Evolutionary conservation across 768 basidiomycete genomes (phyloP), one percentile per base, ranked within the genome.

Genomic region (Macrocybe gigantea): DNA sequence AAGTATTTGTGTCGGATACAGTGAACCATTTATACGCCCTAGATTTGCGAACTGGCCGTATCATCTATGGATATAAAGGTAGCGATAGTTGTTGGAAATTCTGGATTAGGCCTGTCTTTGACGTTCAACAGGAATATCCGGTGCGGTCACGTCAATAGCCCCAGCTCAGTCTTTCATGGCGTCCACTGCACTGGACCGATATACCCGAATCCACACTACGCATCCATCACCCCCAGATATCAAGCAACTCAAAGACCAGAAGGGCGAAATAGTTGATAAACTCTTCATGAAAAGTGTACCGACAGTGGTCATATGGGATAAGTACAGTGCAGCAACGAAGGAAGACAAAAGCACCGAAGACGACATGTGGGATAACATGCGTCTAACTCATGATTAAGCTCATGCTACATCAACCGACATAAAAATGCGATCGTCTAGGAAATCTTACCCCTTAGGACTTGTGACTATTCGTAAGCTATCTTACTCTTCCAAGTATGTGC

Each of bases 401-500:
- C 22, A 22, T 22, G 22, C 22, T 22, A 22, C 22, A 22, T 22
- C 4, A 4, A 22, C 22, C 4, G 22, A 22, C 22, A 22, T 22
- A 4, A 22, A 22, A 22, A 22, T 22, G 22, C 22, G 22, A 22
- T 22, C 22, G 4, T 22, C 22, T 22, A 4, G 22, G 22, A 22
- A 22, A 22, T 22, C 2, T 4, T 22, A 22, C 22, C 22, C 22
- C 22, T 22, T 4, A 22, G 4, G 22, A 52, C 67, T 75, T 43
- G 68, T 74, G 45, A 14, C 51, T 60, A 67, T 52, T 67, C 54
- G 43, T 71, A 63, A 43, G 78, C 92, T 56, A 93, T 92, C 60
- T 83, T 73, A 57, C 88, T 91, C 67, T 83, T 78, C 95, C 94
- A 98, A 11, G 72, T 82, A 53, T 82, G 83, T 6, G 84, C 93